Evolutionary conservation across 257 asterid species (phyloP).

Genomic region (Cruciata laevipes): DNA sequence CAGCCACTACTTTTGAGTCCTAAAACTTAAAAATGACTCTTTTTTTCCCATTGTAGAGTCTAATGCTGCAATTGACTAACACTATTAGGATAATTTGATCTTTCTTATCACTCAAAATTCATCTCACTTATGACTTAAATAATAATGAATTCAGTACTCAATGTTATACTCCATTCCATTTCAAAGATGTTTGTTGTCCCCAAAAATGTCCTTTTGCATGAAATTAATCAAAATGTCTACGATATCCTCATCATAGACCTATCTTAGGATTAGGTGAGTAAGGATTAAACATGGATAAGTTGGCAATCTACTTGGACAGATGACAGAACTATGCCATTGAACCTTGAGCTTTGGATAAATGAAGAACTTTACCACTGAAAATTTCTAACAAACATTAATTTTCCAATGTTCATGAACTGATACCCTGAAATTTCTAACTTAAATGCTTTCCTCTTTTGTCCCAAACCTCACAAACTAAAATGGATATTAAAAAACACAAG

Average conservation of each 20-base stretch:
- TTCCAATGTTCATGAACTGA: not conserved
- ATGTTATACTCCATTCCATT: not conserved
- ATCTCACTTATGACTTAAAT: not conserved
- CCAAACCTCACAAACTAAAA: not conserved
- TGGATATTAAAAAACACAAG: not conserved
- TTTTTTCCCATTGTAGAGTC: not conserved
- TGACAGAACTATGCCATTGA: too few species aligned
- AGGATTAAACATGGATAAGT: too few species aligned
- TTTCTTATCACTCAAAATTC: not conserved
- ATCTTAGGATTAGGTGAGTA: not conserved
- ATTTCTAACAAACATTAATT: not conserved
- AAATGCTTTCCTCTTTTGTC: not conserved
- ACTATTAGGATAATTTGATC: not conserved
- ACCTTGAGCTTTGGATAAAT: not conserved
- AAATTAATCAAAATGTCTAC: too few species aligned
- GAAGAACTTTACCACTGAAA: not conserved
- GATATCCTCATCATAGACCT: too few species aligned
- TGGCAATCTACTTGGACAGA: too few species aligned
- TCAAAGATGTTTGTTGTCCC: not conserved
- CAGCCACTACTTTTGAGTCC: constrained; percentile 14
- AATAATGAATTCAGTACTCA: not conserved
- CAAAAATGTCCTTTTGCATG: not conserved
- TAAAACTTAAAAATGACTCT: not conserved
- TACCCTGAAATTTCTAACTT: not conserved
- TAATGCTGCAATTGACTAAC: not conserved